Base-by-base conservation (phyloP, 2,329 filamentous ascomycete genomes). In the Pleurostoma richardsiae region DNA sequence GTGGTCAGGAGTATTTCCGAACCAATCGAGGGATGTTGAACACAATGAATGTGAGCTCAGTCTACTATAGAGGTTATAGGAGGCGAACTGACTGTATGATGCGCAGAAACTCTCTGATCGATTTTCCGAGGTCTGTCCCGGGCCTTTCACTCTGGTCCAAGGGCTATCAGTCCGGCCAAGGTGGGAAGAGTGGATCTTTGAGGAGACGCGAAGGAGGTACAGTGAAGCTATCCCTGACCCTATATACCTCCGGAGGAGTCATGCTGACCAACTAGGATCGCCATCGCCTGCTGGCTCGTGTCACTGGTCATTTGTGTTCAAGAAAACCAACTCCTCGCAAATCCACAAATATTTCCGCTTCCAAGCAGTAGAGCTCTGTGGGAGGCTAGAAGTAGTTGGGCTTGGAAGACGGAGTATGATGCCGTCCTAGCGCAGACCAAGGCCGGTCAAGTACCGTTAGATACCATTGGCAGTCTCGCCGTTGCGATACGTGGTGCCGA, bases 101-200 rank as follows among this genome's bases (percentile, higher is more conserved):
- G 33, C n/a, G 3, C 19, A 44, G 41, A 31, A 44, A 11, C 44
- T 47, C 36, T 47, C 38, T 3, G 6, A 33, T 3, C 38, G 33
- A 29, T 47, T 50, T 27, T 27, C 33, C 10, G 27, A 41, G 4
- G 29, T 50, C 38, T 30, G 7, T 6, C 44, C 48, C 3, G 44
- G 41, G 19, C 29, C 41, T 29, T 50, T 50, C 29, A 50, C 29
- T 38, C 41, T 44, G 4, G 51, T 56, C 0, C 58, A 63, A 10
- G 3, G 40, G 3, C 41, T 39, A 1, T 39, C 53, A 6, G 50
- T 53, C 2, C 56, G 55, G 5, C 30, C 10, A 3, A 55, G 49
- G 2, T 65, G 60, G 62, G 49, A 61, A 42, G 54, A 57, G 6
- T 65, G 61, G 60, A 55, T 65, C 4, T 58, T 61, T 29, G 57